These are phyloP conservation scores for Alternaria ventricosa DNA, from an alignment of 2,329 filamentous ascomycete species.

Conservation along the genomic window DNA sequence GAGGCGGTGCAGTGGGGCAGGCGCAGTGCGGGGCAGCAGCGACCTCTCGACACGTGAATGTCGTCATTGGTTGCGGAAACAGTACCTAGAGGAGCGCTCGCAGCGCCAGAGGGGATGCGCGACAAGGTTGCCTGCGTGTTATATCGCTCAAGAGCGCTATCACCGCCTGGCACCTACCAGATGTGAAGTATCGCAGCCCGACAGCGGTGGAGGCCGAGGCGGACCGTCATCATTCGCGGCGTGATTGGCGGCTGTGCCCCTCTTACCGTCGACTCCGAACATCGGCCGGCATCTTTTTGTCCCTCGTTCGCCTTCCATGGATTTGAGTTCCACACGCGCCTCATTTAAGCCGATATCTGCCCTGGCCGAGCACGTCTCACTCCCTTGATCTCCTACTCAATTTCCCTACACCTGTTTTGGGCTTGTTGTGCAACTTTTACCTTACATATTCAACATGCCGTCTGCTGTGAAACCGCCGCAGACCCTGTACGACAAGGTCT, in stretches of 20 bases:
- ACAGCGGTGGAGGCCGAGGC: conserved; percentile 18
- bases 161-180: neutral
- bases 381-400: neutral
- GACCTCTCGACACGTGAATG: conserved; percentile 8
- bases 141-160: conserved; percentile 1
- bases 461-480: conserved; percentile 72
- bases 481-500: conserved; percentile 98
- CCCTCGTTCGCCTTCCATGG: conserved; percentile 31
- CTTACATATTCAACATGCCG: conserved; percentile 68
- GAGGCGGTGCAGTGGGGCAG: conserved; percentile 9
- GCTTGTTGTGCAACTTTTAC: conserved; percentile 23
- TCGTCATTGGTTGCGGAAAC: conserved; percentile 22
- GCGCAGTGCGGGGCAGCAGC: conserved; percentile 24
- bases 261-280: conserved; percentile 32
- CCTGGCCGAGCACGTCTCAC: conserved; percentile 13
- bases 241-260: conserved; percentile 33
- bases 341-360: conserved; percentile 29
- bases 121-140: conserved; percentile 7
- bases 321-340: conserved; percentile 33
- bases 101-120: conserved; percentile 6
- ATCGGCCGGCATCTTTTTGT: conserved; percentile 39
- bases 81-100: neutral
- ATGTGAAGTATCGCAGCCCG: conserved; percentile 2
- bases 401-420: conserved; percentile 8
- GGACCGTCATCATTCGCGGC: conserved; percentile 29